Evolutionary conservation across 495 filamentous ascomycete species (phyloP), one percentile per base, ranked within the genome.

Genomic region (Xylaria sp.): DNA sequence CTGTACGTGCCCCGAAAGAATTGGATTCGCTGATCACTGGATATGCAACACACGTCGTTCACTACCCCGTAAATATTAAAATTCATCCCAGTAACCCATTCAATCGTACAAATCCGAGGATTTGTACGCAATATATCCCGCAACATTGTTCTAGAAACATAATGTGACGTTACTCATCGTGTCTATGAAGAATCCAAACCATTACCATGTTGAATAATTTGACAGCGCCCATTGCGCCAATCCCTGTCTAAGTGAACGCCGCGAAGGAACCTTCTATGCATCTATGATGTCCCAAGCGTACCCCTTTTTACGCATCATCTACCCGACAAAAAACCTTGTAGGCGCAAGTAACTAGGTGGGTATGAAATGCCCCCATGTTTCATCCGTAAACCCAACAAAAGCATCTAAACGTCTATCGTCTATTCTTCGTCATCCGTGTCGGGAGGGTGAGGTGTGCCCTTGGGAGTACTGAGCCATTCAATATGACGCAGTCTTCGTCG

Each of bases 401-500:
- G 43, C 40, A 26, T 41, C 53, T 40, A 43, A 48, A 6, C 19
- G 4, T 68, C 70, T 76, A 68, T 62, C 29, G 5, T 58, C 71
- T 88, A 88, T 43, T 84, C 88, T 76, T 95, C 93, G 67, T 95
- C 93, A 71, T 96, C 93, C 48, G 92, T 93, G 78, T 96, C 93
- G 46, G 80, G 81, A 0, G 91, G 91, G 78, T 92, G 89, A 21
- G 93, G 93, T 6, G 93, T 96, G 9, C 92, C 92, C 86, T 92
- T 90, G 74, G 90, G 87, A 73, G 85, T 88, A 78, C 91, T 94
- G 71, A 92, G 82, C 95, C 97, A 99, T 81, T 98, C 95, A 72
- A 99, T 95, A 81, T 98, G 93, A 79, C 96, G 92, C 82, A 99
- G 84, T 78, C 95, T 86, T 69, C 95, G 88, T 72, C 96, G 87